A percentile compares a stretch with the other conserved stretches of the same genome.
Evolutionary conservation across 768 basidiomycete species (phyloP).

Genomic region (Hemileccinum rubropunctum): DNA sequence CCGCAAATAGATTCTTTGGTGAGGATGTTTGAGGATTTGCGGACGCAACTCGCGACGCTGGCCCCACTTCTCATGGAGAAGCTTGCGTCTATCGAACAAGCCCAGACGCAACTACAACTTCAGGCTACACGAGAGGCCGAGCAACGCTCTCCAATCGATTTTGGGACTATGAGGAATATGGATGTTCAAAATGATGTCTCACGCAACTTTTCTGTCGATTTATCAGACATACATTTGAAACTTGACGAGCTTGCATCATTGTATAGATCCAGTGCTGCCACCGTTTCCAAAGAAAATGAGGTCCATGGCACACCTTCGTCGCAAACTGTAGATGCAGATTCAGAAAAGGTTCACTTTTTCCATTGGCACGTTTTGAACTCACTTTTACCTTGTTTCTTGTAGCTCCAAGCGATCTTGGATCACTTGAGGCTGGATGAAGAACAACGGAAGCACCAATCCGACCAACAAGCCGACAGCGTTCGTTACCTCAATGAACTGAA

Average conservation of each 20-base stretch:
- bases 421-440: slow-evolving; percentile 48
- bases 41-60: slow-evolving; percentile 37
- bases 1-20: slow-evolving; percentile 22
- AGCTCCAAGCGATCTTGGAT: slow-evolving; percentile 46
- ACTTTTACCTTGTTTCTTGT: neutral
- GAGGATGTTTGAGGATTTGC: slow-evolving; percentile 39
- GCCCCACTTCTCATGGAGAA: slow-evolving; percentile 37
- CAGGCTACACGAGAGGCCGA: slow-evolving; percentile 11
- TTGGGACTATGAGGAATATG: slow-evolving; percentile 10
- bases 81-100: slow-evolving; percentile 30
- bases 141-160: neutral
- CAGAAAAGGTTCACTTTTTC: slow-evolving; percentile 19
- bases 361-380: neutral
- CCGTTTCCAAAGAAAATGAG: neutral
- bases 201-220: slow-evolving; percentile 13
- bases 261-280: slow-evolving; percentile 5
- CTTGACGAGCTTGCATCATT: slow-evolving; percentile 36
- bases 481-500: slow-evolving; percentile 80
- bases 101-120: slow-evolving; percentile 17
- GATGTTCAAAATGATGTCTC: slow-evolving; percentile 7
- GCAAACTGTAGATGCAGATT: slow-evolving; percentile 3
- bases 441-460: slow-evolving; percentile 47
- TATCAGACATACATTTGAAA: slow-evolving; percentile 34
- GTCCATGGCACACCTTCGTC: neutral
- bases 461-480: slow-evolving; percentile 71